Evolutionary conservation across 2,329 filamentous ascomycete species (phyloP).

Genomic region (Colletotrichum viniferum): DNA sequence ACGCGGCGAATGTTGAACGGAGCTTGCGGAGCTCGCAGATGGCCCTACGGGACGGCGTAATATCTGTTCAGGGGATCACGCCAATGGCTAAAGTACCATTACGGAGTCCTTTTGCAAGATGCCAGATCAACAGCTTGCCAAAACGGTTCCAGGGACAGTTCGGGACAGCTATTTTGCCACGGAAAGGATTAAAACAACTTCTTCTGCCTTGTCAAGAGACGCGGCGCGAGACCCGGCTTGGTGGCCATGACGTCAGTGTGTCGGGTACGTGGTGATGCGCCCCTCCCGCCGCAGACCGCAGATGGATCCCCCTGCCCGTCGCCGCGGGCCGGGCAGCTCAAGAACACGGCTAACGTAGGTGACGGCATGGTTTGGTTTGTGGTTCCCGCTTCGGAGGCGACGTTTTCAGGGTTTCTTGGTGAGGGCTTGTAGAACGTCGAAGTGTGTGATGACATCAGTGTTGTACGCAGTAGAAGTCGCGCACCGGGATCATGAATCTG

Average conservation of each 20-base stretch:
- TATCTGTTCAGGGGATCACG: background rate
- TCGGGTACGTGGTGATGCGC: background rate
- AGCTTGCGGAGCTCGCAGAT: background rate
- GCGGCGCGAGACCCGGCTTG: background rate
- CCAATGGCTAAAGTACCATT: background rate
- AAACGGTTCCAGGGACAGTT: background rate
- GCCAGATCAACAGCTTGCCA: background rate
- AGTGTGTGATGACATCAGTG: constrained; percentile 5
- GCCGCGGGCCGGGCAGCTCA: background rate
- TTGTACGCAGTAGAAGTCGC: background rate
- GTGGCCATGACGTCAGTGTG: background rate
- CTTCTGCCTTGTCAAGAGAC: background rate
- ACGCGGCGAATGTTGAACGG: background rate
- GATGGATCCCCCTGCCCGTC: background rate
- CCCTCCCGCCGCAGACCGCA: background rate
- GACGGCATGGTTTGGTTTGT: constrained; percentile 5
- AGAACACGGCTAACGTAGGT: background rate
- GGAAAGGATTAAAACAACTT: background rate
- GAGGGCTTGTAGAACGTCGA: background rate
- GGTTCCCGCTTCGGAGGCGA: background rate
- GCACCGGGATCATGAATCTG: background rate
- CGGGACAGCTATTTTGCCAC: background rate
- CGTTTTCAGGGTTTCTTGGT: background rate
- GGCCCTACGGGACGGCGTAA: background rate
- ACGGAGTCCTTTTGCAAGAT: background rate